Conservation (phyloP, 176 grass and related monocot species). For the Rhynchospora tenuis region DNA sequence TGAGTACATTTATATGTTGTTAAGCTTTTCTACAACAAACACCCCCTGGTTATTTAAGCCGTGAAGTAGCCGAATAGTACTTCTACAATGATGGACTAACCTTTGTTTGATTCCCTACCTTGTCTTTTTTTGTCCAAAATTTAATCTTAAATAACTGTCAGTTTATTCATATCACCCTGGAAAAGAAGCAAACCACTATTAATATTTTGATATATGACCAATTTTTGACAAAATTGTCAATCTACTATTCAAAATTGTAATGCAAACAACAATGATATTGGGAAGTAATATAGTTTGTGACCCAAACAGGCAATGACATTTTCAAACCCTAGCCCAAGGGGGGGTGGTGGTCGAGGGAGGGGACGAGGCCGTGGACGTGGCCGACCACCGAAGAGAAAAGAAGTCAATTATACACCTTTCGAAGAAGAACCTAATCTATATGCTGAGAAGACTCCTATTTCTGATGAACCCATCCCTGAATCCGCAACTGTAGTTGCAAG, state of each 20-base stretch:
- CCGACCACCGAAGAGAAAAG: conserved; percentile 68
- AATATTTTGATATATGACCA: no score
- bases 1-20: not conserved
- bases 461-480: conserved; percentile 14
- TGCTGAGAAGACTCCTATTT: conserved; percentile 42
- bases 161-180: not conserved
- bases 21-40: not conserved
- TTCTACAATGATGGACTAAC: not conserved
- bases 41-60: not conserved
- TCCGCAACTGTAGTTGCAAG: conserved; percentile 9
- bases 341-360: conserved; percentile 78
- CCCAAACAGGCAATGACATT: conserved; percentile 56
- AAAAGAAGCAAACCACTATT: no score
- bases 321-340: conserved; percentile 55
- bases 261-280: not conserved
- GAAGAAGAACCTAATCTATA: conserved; percentile 83
- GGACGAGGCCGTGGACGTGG: conserved; percentile 50
- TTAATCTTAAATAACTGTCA: not conserved
- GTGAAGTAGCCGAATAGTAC: conserved; percentile 5
- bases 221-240: not conserved
- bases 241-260: not conserved
- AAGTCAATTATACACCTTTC: conserved; percentile 57
- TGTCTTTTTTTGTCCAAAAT: conserved; percentile 2
- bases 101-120: not conserved
- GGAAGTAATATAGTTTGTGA: not conserved